Conservation (phyloP, 495 filamentous ascomycete species). For the Penicillium paradoxum region DNA sequence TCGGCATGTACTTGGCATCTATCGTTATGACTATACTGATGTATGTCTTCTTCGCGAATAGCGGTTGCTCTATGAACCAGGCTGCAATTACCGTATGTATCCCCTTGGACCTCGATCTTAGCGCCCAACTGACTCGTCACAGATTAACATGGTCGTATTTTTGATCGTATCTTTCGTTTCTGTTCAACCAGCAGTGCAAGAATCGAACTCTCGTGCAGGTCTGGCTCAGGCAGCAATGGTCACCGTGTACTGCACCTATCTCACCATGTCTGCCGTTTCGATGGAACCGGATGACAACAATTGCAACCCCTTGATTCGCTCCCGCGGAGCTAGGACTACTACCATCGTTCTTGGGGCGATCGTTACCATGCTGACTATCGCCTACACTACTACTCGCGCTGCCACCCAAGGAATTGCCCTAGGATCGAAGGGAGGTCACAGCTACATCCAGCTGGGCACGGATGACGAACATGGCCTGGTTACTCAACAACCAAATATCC, state of each 20-base stretch:
- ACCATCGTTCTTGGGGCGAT: conserved; percentile 88
- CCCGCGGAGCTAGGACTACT: conserved; percentile 82
- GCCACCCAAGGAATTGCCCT: conserved; percentile 91
- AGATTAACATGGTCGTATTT: conserved; percentile 83
- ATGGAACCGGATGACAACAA: conserved; percentile 96
- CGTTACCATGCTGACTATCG: conserved; percentile 93
- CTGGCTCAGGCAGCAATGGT: conserved; percentile 97
- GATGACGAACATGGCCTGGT: conserved; percentile 85
- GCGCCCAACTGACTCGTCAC: conserved; percentile 20
- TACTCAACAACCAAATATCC: conserved; percentile 74
- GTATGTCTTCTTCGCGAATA: conserved; percentile 90
- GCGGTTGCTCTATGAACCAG: conserved; percentile 92
- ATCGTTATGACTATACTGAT: conserved; percentile 92
- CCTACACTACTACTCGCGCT: conserved; percentile 94
- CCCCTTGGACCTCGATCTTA: neutral
- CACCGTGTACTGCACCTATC: conserved; percentile 94
- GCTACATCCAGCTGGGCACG: conserved; percentile 53
- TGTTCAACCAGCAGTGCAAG: conserved; percentile 85
- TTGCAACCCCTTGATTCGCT: conserved; percentile 90
- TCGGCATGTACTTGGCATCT: conserved; percentile 88
- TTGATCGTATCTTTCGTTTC: conserved; percentile 77
- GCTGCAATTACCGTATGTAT: conserved; percentile 56
- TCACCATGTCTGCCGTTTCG: conserved; percentile 95
- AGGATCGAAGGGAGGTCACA: conserved; percentile 57
- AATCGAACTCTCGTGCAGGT: conserved; percentile 87